These are phyloP conservation scores for Saccharum hybrid DNA, from an alignment of 202 grass and related monocot genomes.

Conservation along the genomic window DNA sequence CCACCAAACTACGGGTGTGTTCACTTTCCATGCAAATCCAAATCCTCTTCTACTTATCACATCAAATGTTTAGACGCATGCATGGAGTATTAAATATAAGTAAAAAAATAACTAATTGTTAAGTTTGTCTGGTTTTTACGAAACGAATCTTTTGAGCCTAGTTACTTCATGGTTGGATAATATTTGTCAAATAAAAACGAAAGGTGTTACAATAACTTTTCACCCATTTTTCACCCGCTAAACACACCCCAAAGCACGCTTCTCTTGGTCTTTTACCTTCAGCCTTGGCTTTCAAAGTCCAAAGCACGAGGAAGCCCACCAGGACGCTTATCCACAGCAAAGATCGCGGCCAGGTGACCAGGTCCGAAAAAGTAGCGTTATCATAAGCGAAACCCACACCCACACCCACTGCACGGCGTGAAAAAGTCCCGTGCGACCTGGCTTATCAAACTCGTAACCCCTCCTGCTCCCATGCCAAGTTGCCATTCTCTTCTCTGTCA, in stretches of 20 bases:
- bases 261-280: neutral
- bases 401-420: neutral
- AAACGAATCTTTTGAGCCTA: too few species aligned
- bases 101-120: too few species aligned
- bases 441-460: neutral
- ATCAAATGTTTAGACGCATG: too few species aligned
- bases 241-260: neutral
- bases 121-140: too few species aligned
- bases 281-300: neutral
- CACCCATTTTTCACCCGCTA: too few species aligned
- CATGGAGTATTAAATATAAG: too few species aligned
- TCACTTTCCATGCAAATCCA: too few species aligned
- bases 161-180: too few species aligned
- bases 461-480: neutral
- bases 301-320: neutral
- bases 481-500: neutral
- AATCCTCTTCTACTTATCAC: too few species aligned
- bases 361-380: neutral
- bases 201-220: too few species aligned
- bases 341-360: neutral
- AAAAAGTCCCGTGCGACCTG: neutral
- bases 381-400: neutral
- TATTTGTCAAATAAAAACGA: too few species aligned
- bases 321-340: slow-evolving; percentile 22
- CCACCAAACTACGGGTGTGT: neutral